Evolutionary conservation across 768 basidiomycete genomes (phyloP).

Genomic region (Mycena capillaripes): DNA sequence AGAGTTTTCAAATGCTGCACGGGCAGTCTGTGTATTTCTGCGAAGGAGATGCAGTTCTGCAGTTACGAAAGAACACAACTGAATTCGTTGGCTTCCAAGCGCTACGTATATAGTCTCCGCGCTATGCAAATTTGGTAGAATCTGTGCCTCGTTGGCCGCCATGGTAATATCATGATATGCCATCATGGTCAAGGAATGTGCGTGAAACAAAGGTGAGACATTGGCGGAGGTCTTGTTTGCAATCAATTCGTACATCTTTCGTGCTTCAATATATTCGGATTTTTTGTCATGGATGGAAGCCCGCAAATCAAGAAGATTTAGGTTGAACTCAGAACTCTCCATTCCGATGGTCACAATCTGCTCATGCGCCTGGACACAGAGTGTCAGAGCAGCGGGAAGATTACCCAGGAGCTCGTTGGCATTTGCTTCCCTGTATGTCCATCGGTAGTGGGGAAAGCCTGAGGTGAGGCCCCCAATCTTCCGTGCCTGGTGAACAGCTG

Average conservation of each 20-base stretch:
- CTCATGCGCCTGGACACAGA: no score
- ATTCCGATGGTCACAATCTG: neutral
- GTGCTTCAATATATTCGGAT: neutral
- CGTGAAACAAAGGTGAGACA: neutral
- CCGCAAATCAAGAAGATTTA: neutral
- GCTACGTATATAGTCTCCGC: neutral
- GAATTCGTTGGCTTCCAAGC: neutral
- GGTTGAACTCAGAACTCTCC: neutral
- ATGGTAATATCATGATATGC: neutral
- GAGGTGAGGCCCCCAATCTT: no score
- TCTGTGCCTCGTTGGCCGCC: neutral
- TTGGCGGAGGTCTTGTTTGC: neutral
- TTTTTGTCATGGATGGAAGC: neutral
- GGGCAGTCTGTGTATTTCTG: neutral
- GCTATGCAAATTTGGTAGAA: neutral
- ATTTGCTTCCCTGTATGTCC: no score
- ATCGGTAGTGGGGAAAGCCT: no score
- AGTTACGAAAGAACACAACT: neutral
- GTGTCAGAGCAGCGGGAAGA: no score
- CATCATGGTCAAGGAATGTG: neutral
- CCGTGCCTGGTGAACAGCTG: neutral
- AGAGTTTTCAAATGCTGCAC: neutral
- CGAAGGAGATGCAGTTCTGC: neutral
- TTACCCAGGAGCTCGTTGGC: no score
- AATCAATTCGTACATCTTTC: neutral